phyloP scores from a whole-genome alignment of 192 early-diverging fungal genomes.

The Linnemannia schmuckeri region DNA sequence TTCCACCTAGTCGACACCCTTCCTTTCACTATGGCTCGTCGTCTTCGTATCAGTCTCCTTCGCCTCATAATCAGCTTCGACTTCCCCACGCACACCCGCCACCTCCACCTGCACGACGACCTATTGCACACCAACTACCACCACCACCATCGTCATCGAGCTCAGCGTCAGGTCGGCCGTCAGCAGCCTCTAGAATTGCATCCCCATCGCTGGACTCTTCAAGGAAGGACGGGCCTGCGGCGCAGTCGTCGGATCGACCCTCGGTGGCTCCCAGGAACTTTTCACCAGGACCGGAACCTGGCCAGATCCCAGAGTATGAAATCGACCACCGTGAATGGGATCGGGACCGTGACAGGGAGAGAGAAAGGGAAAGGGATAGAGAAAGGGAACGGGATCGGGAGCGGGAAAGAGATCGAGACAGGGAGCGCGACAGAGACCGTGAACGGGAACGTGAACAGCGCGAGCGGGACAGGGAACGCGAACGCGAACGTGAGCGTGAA shows the following conservation, averaged over 20 bases:
- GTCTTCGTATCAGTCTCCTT: slow-evolving; percentile 45
- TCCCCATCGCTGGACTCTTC: slow-evolving; percentile 20
- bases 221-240: slow-evolving; percentile 9
- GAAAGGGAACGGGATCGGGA: slow-evolving; percentile 33
- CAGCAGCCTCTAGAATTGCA: slow-evolving; percentile 16
- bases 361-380: slow-evolving; percentile 26
- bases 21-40: slow-evolving; percentile 39
- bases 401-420: slow-evolving; percentile 19
- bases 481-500: slow-evolving; percentile 39
- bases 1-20: slow-evolving; percentile 27
- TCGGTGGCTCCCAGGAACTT: slow-evolving; percentile 1
- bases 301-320: slow-evolving; percentile 55
- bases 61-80: slow-evolving; percentile 51
- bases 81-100: slow-evolving; percentile 52
- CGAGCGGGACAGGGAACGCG: slow-evolving; percentile 40
- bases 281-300: slow-evolving; percentile 40
- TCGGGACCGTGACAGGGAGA: slow-evolving; percentile 24
- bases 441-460: slow-evolving; percentile 25
- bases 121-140: slow-evolving; percentile 40
- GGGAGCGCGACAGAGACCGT: slow-evolving; percentile 12
- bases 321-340: slow-evolving; percentile 27
- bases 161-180: not conserved
- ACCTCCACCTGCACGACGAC: slow-evolving; percentile 48
- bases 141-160: slow-evolving; percentile 27
- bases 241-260: not conserved